Evolutionary conservation across 1,139 yeast species (phyloP), one percentile per base, ranked within the genome.

Genomic region (Kodamaea arcana): DNA sequence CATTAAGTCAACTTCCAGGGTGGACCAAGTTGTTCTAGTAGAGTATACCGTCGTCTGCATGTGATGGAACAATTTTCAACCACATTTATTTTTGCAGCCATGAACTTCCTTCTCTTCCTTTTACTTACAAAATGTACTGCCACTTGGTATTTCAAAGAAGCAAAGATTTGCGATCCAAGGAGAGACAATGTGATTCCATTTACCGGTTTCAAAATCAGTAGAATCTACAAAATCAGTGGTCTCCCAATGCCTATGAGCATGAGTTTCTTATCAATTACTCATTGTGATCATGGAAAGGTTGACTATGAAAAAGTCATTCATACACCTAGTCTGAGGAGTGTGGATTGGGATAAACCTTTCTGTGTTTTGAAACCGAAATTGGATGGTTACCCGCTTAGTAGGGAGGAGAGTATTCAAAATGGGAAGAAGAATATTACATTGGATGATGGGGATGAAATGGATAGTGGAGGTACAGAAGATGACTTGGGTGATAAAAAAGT

Each of bases 121-220:
- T 7, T 33, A 12, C 18, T 26, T 11, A 21, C 24, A 5, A 18
- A 14, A 18, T 24, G 10, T 14, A 7, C 8, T 16, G 25, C 28
- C 12, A n/a, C 48, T 6, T 54, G 56, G 54, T 43, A 43, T 33
- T 50, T 47, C 30, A 61, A 57, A 34, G 67, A 63, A 30, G 54
- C 51, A 36, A 54, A 54, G 31, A 50, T 53, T 4, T 70, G 75
- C 44, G 63, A 67, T 44, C 70, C 73, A 1, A 34, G 41, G 12
- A 44, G 46, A 23, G 44, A 52, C 24, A 20, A 28, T n/a, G 12
- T 52, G n/a, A 18, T 62, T 5, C 69, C 75, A 0, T 81, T 74
- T 43, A 68, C 82, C 0, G 90, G 90, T 1, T 77, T 79, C 50
- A 73, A 75, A 40, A 59, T 81, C 3, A 71, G 72, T 33, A 62